Conservation (phyloP, 2,329 filamentous ascomycete genomes). For the Hymenoscyphus scutula region DNA sequence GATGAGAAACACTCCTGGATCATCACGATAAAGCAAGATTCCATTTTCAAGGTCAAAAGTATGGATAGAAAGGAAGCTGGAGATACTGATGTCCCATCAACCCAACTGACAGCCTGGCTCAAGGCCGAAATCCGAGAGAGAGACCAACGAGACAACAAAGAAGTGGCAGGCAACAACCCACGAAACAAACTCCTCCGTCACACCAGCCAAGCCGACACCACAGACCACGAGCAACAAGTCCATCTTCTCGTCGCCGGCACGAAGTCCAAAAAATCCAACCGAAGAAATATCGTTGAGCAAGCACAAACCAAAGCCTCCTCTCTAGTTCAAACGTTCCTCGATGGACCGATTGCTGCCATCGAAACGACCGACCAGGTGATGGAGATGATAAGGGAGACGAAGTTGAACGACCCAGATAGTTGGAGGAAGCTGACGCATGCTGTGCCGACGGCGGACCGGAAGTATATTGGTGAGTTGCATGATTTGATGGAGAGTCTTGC, state of each 20-base stretch:
- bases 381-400: constrained; percentile 70
- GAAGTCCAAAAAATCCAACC: constrained; percentile 87
- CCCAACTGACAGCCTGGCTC: constrained; percentile 76
- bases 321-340: constrained; percentile 67
- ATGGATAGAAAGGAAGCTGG: constrained; percentile 70
- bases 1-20: constrained; percentile 83
- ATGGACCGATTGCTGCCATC: constrained; percentile 80
- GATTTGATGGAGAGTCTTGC: constrained; percentile 67
- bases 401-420: constrained; percentile 74
- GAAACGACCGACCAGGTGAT: constrained; percentile 85
- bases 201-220: constrained; percentile 29
- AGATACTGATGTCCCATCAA: constrained; percentile 71
- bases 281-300: constrained; percentile 81
- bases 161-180: constrained; percentile 43
- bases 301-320: constrained; percentile 58
- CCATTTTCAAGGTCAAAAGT: constrained; percentile 74
- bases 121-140: constrained; percentile 79
- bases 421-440: constrained; percentile 81
- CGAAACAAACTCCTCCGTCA: constrained; percentile 38
- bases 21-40: constrained; percentile 79
- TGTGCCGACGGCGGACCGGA: constrained; percentile 72
- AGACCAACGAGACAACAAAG: constrained; percentile 50
- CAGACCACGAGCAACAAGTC: constrained; percentile 66
- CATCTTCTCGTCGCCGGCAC: constrained; percentile 81
- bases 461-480: constrained; percentile 80